phyloP scores from a whole-genome alignment of 2,329 filamentous ascomycete species.

The Talaromyces sp. region DNA sequence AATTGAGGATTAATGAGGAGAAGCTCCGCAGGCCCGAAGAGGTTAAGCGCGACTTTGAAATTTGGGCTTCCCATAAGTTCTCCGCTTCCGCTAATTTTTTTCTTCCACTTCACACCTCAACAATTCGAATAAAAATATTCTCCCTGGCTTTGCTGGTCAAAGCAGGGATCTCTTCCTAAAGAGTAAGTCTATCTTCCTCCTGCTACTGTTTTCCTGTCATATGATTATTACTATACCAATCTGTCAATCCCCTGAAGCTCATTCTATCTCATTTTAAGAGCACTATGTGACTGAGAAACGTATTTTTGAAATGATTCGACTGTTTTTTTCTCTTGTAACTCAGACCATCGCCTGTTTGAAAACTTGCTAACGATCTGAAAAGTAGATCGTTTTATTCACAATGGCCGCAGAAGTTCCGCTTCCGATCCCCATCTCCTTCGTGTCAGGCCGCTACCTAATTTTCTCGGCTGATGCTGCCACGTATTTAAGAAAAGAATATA shows the following conservation, averaged over 20 bases:
- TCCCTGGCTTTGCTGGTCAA: slow-evolving; percentile 20
- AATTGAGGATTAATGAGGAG: neutral
- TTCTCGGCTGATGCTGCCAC: slow-evolving; percentile 82
- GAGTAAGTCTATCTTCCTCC: neutral
- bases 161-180: neutral
- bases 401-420: slow-evolving; percentile 44
- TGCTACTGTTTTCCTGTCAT: slow-evolving; percentile 24
- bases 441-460: slow-evolving; percentile 78
- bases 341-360: neutral
- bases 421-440: slow-evolving; percentile 73
- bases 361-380: slow-evolving; percentile 8
- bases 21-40: neutral
- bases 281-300: slow-evolving; percentile 44
- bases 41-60: neutral
- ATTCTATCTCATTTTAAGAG: slow-evolving; percentile 37
- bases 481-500: slow-evolving; percentile 72
- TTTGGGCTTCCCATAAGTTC: neutral
- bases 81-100: slow-evolving; percentile 14
- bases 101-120: slow-evolving; percentile 1
- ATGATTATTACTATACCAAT: slow-evolving; percentile 69
- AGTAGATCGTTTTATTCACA: slow-evolving; percentile 11
- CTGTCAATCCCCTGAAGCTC: slow-evolving; percentile 80
- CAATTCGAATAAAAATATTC: slow-evolving; percentile 2
- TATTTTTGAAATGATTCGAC: slow-evolving; percentile 35
- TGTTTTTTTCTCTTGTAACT: slow-evolving; percentile 19